Evolutionary conservation across 345 rosid genomes (phyloP), one percentile per base, ranked within the genome.

Genomic region (Bruguiera parviflora): DNA sequence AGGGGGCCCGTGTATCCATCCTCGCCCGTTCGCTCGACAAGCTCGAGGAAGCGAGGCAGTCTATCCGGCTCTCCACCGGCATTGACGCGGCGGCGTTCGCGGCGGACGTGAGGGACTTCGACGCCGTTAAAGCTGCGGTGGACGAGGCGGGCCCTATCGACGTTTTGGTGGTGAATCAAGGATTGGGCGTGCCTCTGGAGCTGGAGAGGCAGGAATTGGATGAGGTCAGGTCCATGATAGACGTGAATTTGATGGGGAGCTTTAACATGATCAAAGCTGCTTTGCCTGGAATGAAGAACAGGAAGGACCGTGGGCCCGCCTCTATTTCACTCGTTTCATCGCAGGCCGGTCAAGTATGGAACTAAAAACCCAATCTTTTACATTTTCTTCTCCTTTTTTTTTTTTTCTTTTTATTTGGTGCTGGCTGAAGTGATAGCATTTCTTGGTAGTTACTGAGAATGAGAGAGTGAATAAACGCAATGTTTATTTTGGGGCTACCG

Each of bases 261-360:
- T 89, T 93, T 76, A 84, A 93, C 22, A 73, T 93, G 73, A 80
- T 93, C 43, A 91, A 91, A 57, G 94, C 97, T 16, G 92, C 91
- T 37, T 78, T 91, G 73, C 94, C 96, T 1, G 77, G 66, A 31
- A 91, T 93, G 92, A 89, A 89, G 76, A 69, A 69, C 5, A 82
- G 96, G 74, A 63, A 68, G 53, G 86, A 71, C n/a, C 73, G 79
- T 21, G 78, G 81, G 28, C 90, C 97, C 25, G 85, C 75, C 0
- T 89, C 94, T 0, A 88, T 91, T 29, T 77, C 88, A 75, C 85
- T 93, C 63, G 73, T 93, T 70, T 89, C 97, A 0, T 89, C 98
- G 25, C 97, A 91, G 70, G 98, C 96, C 5, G 97, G 98, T 58
- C 96, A 89, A 92, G 98, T 88, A 67, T 22, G 18, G 2, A 97